Percentiles rank a stretch among this genome's conserved stretches.
phyloP scores from a whole-genome alignment of 106 monocot species.

The Vanilla planifolia region DNA sequence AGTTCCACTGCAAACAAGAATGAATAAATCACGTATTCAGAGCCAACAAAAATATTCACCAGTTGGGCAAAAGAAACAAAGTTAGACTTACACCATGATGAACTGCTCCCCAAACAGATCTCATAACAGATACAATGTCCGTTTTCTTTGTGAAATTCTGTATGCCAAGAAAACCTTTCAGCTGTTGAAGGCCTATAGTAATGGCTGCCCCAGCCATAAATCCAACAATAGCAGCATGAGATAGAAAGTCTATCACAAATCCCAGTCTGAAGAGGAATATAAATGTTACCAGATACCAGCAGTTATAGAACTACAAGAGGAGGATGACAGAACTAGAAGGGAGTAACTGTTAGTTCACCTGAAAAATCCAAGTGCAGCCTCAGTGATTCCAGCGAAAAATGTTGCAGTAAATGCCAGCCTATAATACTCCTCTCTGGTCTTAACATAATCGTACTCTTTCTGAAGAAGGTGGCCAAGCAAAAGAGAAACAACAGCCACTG shows the following conservation, averaged over 20 bases:
- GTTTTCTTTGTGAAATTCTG: conserved; percentile 46
- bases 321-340: background rate
- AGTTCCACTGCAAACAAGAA: conserved; percentile 58
- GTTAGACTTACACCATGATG: conserved; percentile 38
- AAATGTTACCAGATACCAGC: background rate
- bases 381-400: conserved; percentile 84
- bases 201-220: conserved; percentile 78
- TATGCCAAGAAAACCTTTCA: conserved; percentile 71
- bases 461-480: conserved; percentile 65
- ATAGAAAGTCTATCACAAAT: conserved; percentile 56
- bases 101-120: conserved; percentile 43
- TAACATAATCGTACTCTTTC: conserved; percentile 52
- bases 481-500: conserved; percentile 89
- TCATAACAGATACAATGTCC: conserved; percentile 58
- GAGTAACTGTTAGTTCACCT: conserved; percentile 31
- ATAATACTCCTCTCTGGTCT: conserved; percentile 35
- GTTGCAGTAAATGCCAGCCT: conserved; percentile 84
- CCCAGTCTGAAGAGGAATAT: conserved; percentile 38
- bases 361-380: conserved; percentile 67
- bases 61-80: background rate
- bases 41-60: too few species aligned
- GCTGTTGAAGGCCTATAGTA: conserved; percentile 59
- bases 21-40: too few species aligned
- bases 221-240: conserved; percentile 70
- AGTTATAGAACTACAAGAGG: background rate